phyloP scores from a whole-genome alignment of 2,329 filamentous ascomycete genomes.

The Nemania diffusa region DNA sequence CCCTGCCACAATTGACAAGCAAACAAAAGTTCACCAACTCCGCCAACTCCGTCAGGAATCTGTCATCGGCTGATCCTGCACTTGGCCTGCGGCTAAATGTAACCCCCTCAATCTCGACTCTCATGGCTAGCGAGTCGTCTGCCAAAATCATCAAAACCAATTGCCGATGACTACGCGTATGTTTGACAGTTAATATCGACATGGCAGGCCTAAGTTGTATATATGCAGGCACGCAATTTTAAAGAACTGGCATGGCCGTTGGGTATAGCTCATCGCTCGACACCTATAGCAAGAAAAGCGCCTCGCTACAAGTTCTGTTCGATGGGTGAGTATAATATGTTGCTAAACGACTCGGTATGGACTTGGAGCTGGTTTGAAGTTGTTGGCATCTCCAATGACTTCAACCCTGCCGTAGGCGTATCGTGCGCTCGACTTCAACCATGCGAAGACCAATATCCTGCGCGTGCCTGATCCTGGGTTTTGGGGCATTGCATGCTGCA shows the following conservation, averaged over 20 bases:
- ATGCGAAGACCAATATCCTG: slow-evolving; percentile 5
- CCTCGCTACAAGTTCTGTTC: neutral
- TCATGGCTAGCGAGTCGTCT: slow-evolving; percentile 13
- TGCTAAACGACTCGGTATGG: neutral
- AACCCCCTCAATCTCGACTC: slow-evolving; percentile 1
- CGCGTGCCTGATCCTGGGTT: neutral
- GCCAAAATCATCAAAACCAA: neutral
- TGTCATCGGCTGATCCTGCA: slow-evolving; percentile 26
- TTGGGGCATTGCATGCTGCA: neutral
- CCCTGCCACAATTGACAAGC: too few species aligned
- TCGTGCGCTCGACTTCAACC: slow-evolving; percentile 1
- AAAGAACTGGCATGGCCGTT: neutral
- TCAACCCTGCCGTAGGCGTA: neutral
- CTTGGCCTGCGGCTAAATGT: slow-evolving; percentile 31
- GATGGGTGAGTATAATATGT: slow-evolving; percentile 12
- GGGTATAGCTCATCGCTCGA: neutral
- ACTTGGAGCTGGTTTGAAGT: neutral
- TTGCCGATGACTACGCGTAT: slow-evolving; percentile 18
- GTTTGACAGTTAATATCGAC: slow-evolving; percentile 13
- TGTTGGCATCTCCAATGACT: neutral
- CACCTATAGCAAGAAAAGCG: neutral
- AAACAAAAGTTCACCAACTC: too few species aligned
- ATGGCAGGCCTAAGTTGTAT: neutral
- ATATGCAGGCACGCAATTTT: neutral
- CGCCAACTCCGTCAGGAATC: neutral